These are phyloP conservation scores for Tricholoma sp. DNA, from an alignment of 768 basidiomycete species.

Conservation along the genomic window DNA sequence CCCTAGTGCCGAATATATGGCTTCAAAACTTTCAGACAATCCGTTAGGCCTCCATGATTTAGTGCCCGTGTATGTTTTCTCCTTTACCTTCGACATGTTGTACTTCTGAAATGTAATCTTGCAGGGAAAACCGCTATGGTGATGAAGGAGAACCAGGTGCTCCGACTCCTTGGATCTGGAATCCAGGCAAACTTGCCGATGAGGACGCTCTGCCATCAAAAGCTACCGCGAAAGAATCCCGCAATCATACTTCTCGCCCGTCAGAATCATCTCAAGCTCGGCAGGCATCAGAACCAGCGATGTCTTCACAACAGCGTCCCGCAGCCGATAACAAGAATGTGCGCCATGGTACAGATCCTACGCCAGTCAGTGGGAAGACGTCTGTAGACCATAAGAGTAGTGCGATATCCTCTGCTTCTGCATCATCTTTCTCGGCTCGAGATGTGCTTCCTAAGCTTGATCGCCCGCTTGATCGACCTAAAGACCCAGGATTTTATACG, in stretches of 20 bases:
- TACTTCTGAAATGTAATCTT: background rate
- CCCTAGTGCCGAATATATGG: slow-evolving; percentile 63
- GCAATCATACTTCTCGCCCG: slow-evolving; percentile 10
- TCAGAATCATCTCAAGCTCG: slow-evolving; percentile 9
- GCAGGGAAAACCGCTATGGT: slow-evolving; percentile 30
- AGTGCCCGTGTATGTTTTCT: slow-evolving; percentile 51
- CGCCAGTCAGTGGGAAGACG: background rate
- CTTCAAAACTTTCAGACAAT: slow-evolving; percentile 52
- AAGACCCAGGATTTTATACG: slow-evolving; percentile 2
- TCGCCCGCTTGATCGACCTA: slow-evolving; percentile 1
- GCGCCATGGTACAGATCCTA: slow-evolving; percentile 13
- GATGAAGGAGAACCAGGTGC: slow-evolving; percentile 9
- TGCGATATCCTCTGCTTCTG: background rate
- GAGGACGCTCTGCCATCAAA: slow-evolving; percentile 18
- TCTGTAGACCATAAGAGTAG: background rate
- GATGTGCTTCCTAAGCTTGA: background rate
- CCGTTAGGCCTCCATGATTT: slow-evolving; percentile 62
- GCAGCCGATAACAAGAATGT: background rate
- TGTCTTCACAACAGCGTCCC: background rate
- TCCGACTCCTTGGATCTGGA: slow-evolving; percentile 75
- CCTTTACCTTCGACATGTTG: background rate
- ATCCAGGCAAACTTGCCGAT: slow-evolving; percentile 39
- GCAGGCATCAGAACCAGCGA: slow-evolving; percentile 19
- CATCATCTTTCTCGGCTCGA: background rate
- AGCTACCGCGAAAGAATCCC: slow-evolving; percentile 9